phyloP scores from a whole-genome alignment of 2,329 filamentous ascomycete species.

The Fusarium brachygibbosum region DNA sequence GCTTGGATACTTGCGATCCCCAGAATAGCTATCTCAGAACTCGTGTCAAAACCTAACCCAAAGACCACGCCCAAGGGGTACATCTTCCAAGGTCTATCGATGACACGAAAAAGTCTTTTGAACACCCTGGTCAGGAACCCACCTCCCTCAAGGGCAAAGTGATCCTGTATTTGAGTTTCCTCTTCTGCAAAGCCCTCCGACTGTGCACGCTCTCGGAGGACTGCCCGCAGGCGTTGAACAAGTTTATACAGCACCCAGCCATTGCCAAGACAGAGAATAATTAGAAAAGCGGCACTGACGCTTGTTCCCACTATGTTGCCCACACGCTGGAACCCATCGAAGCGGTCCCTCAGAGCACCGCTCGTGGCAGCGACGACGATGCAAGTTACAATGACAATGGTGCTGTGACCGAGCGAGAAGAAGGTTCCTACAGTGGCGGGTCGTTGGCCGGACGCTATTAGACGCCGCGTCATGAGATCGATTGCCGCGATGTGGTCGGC shows the following conservation, averaged over 20 bases:
- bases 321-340: conserved; percentile 82
- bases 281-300: conserved; percentile 85
- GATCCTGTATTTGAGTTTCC: conserved; percentile 52
- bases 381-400: conserved; percentile 91
- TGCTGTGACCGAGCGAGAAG: conserved; percentile 94
- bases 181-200: conserved; percentile 49
- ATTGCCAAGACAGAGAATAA: conserved; percentile 87
- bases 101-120: conserved; percentile 80
- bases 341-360: conserved; percentile 83
- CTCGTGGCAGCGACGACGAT: conserved; percentile 92
- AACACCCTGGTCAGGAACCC: conserved; percentile 81
- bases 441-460: conserved; percentile 85
- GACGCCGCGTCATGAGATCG: conserved; percentile 91
- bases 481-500: conserved; percentile 93
- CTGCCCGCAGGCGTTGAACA: conserved; percentile 73
- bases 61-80: conserved; percentile 90
- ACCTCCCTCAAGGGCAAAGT: conserved; percentile 79
- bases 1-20: conserved; percentile 92
- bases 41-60: conserved; percentile 94
- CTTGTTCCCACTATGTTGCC: conserved; percentile 92
- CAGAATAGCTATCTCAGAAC: conserved; percentile 90
- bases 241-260: conserved; percentile 86
- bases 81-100: conserved; percentile 92
- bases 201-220: conserved; percentile 60
- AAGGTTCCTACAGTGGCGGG: conserved; percentile 95